Base-by-base conservation (phyloP, 371 early-diverging fungal genomes). In the Zychaea mexicana region DNA sequence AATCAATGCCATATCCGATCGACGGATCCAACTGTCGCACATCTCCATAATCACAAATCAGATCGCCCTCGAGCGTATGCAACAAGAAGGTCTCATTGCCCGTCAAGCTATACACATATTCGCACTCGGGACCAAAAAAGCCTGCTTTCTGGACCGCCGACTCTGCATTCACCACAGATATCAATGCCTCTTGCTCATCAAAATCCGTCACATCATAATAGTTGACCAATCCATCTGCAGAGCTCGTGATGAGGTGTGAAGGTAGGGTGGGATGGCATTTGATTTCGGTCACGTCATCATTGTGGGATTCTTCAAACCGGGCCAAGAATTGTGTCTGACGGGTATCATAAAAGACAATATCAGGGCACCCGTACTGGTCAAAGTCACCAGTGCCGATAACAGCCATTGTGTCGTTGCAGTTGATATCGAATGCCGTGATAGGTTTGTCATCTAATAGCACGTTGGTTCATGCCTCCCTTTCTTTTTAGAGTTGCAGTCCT, bases 11-110 rank as follows among this genome's bases (percentile, higher is more conserved):
- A 71, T 96, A 98, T 61, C 96, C 92, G 17, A 96, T 67, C 22
- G 85, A 52, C n/a, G 82, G 72, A 33, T 68, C 66, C 36, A 79
- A 75, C 12, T 72, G 70, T 62, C 94, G 82, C 47, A 95, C 83
- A 70, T 95, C 94, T n/a, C 94, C 96, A 73, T 88, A 92, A 63
- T 88, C 77, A 49, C 79, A 85, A 27, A 95, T 72, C 32, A 80
- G 58, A 38, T 93, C 88, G 19, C 84, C 87, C 68, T 71, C 74
- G 57, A 78, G 36, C 8, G 74, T 79, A 42, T 76, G 71, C n/a
- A 97, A 67, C 31, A 91, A 87, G 26, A 96, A 86, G 0, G 96
- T 95, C 71, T 98, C 95, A 63, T 92, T 89, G 67, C 96, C 96
- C 17, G 92, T 94, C 21, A 92, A 73, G 54, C 85, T 83, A 64